These are phyloP conservation scores for Tulasnella calospora DNA, from an alignment of 768 basidiomycete species.

Conservation along the genomic window DNA sequence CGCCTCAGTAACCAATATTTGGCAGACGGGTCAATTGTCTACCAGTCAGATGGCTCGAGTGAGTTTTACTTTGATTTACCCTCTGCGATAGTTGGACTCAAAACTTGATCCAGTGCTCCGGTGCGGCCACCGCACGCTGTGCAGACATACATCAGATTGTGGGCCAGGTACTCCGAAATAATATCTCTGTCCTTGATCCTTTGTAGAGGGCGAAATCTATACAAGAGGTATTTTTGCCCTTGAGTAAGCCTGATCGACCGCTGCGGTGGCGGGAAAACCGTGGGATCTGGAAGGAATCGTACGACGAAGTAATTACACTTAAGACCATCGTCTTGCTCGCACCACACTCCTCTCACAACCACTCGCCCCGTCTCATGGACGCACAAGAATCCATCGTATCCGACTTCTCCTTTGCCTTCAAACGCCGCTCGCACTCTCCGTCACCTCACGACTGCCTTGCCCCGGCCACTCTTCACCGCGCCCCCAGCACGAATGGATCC, in stretches of 20 bases:
- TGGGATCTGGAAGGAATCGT: background rate
- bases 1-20: slow-evolving; percentile 73
- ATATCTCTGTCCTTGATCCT: background rate
- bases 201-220: background rate
- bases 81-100: background rate
- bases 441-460: background rate
- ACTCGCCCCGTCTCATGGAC: background rate
- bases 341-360: background rate
- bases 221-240: background rate
- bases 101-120: slow-evolving; percentile 52
- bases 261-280: background rate
- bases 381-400: background rate
- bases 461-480: background rate
- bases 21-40: slow-evolving; percentile 70
- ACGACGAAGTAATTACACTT: background rate
- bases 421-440: slow-evolving; percentile 15
- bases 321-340: background rate
- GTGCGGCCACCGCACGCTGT: slow-evolving; percentile 64
- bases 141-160: slow-evolving; percentile 70
- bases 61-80: slow-evolving; percentile 32
- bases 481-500: slow-evolving; percentile 5
- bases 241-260: background rate
- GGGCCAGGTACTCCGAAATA: slow-evolving; percentile 46
- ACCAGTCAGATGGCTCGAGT: slow-evolving; percentile 54
- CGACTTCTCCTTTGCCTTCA: slow-evolving; percentile 21